These are phyloP conservation scores for Spirogloea muscicola DNA, from an alignment of 139 green algal species.

Conservation along the genomic window DNA sequence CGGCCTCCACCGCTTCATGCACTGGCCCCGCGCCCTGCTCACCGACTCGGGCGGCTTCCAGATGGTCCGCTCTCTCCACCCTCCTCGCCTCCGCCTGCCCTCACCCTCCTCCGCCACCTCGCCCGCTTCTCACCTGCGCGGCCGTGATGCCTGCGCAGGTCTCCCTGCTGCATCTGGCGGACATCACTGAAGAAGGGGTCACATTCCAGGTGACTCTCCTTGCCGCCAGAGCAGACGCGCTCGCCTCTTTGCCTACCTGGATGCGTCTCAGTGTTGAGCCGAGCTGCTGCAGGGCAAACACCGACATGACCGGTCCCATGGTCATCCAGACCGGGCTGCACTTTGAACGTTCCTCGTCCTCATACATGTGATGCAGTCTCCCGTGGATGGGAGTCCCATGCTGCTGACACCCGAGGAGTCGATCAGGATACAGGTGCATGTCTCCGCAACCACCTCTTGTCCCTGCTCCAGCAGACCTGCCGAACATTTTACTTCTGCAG, in stretches of 20 bases:
- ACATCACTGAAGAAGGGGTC: slow-evolving; percentile 91
- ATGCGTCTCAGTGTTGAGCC: neutral
- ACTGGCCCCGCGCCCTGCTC: slow-evolving; percentile 74
- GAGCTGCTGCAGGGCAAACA: too few species aligned
- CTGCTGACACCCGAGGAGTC: slow-evolving; percentile 92
- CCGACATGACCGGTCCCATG: too few species aligned
- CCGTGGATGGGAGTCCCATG: slow-evolving; percentile 78
- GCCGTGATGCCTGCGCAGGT: slow-evolving; percentile 44
- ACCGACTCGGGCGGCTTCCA: slow-evolving; percentile 77
- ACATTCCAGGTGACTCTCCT: slow-evolving; percentile 47
- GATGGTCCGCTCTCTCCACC: slow-evolving; percentile 51
- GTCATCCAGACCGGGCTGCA: too few species aligned
- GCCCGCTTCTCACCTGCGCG: neutral
- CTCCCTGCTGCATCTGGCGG: slow-evolving; percentile 75
- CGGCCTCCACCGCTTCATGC: slow-evolving; percentile 84
- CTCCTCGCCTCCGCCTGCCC: neutral
- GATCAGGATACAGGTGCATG: slow-evolving; percentile 66
- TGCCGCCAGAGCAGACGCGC: too few species aligned
- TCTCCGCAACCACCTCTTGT: neutral
- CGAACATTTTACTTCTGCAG: too few species aligned
- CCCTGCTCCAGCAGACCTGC: too few species aligned
- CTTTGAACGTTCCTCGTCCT: too few species aligned
- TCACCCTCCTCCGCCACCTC: neutral
- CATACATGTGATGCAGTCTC: slow-evolving; percentile 10
- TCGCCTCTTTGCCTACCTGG: too few species aligned